Percentiles rank a stretch among this genome's conserved stretches.
These are phyloP conservation scores for Haplographium delicatum DNA, from an alignment of 495 filamentous ascomycete genomes.

Conservation along the genomic window DNA sequence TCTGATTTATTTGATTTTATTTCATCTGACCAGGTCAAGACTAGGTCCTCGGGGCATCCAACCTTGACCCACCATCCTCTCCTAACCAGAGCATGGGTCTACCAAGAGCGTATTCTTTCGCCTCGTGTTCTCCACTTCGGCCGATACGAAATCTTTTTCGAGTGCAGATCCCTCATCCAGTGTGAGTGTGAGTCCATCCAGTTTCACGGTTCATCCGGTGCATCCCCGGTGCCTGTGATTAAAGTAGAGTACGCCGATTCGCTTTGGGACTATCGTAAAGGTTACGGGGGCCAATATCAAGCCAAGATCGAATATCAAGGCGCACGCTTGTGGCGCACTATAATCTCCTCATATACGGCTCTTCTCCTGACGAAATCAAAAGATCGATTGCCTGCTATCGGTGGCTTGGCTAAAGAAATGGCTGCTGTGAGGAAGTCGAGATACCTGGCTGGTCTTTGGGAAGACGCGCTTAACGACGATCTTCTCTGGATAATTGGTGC, in stretches of 20 bases:
- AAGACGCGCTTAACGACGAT: conserved; percentile 21
- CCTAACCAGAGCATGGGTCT: neutral
- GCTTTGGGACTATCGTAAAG: neutral
- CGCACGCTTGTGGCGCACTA: conserved; percentile 16
- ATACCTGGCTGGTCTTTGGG: conserved; percentile 29
- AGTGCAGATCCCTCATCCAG: neutral
- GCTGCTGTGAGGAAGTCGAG: conserved; percentile 8
- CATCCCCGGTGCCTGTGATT: neutral
- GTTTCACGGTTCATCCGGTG: neutral
- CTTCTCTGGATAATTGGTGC: conserved; percentile 20
- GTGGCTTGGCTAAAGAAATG: conserved; percentile 23
- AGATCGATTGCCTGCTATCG: conserved; percentile 27
- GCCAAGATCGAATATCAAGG: neutral
- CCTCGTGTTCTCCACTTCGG: conserved; percentile 7
- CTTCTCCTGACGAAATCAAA: conserved; percentile 15
- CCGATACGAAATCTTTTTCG: neutral
- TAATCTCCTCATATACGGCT: conserved; percentile 24
- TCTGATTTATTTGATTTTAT: neutral
- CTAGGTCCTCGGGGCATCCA: neutral
- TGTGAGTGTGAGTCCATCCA: neutral
- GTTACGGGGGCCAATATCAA: neutral
- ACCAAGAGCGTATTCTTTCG: conserved; percentile 3
- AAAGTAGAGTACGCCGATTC: neutral
- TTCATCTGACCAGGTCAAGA: neutral
- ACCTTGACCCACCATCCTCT: neutral